Evolutionary conservation across 2,329 filamentous ascomycete species (phyloP), one percentile per base, ranked within the genome.

Genomic region (Colletotrichum simmondsii): DNA sequence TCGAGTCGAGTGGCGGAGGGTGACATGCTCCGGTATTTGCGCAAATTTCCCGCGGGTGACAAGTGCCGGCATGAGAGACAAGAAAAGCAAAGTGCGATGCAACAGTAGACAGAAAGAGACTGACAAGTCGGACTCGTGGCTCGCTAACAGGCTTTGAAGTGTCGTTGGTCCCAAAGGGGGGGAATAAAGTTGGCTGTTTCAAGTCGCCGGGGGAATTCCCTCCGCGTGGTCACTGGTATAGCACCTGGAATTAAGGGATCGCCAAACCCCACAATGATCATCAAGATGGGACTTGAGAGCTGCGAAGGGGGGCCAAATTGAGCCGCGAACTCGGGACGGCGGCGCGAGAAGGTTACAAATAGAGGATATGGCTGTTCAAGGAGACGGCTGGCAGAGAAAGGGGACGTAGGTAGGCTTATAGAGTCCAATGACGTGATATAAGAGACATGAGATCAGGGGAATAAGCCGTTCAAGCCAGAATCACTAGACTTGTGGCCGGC

Each of bases 141-240:
- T 30, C 24, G 24, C 11, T 10, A 16, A 32, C 10, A 30, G 59
- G 19, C 42, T 49, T 5, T 4, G 24, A 19, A 22, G 65, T 70
- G 66, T 58, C 56, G 59, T 65, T 65, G 54, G 66, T 60, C 56
- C 30, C 42, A 70, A 35, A 24, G 35, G 26, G 58, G 52, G 54
- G 46, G n/a, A 26, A 59, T 35, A 14, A 56, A 70, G 65, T 69
- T 69, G 54, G 32, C n/a, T 26, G 65, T 72, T 72, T 72, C 70
- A 63, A 46, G 28, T 65, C 54, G 46, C 35, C 60, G 70, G 60
- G 66, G 70, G 63, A 52, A 32, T 35, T 61, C 56, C 70, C 35
- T 72, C 70, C 59, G 70, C 70, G 70, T 72, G 60, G n/a, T 35
- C 30, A 35, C 60, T 24, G n/a, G 65, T 72, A 68, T 59, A 68